Conservation (phyloP, 345 rosid genomes). For the Acer yangbiense region DNA sequence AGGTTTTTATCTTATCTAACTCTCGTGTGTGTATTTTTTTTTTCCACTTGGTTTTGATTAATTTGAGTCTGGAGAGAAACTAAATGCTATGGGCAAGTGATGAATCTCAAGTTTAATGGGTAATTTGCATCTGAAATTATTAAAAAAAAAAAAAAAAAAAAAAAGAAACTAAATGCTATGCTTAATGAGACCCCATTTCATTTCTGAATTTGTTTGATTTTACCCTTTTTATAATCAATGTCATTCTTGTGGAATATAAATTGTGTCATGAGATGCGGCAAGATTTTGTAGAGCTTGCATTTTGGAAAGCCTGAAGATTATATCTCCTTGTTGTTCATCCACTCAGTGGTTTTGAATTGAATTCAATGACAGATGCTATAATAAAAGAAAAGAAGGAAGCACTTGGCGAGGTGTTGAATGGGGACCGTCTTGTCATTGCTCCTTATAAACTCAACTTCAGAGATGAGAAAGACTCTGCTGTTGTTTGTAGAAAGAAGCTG, state of each 20-base stretch:
- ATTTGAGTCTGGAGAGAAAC: neutral
- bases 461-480: constrained; percentile 65
- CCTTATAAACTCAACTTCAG: constrained; percentile 76
- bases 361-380: constrained; percentile 43
- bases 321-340: neutral
- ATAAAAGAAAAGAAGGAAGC: constrained; percentile 86
- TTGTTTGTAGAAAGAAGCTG: constrained; percentile 65
- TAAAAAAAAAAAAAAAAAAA: no score
- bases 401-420: constrained; percentile 86
- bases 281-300: neutral
- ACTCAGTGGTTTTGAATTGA: neutral
- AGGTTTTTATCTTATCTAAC: constrained; percentile 38
- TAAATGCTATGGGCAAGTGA: no score
- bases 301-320: no score
- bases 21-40: neutral
- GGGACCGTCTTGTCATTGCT: constrained; percentile 84
- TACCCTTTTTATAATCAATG: neutral
- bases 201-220: neutral
- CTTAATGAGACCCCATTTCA: neutral
- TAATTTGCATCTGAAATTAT: no score
- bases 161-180: neutral
- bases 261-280: neutral
- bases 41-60: neutral
- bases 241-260: neutral
- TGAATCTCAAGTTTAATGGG: no score